Conservation (phyloP, 257 asterid genomes). For the Solanum rostratum region DNA sequence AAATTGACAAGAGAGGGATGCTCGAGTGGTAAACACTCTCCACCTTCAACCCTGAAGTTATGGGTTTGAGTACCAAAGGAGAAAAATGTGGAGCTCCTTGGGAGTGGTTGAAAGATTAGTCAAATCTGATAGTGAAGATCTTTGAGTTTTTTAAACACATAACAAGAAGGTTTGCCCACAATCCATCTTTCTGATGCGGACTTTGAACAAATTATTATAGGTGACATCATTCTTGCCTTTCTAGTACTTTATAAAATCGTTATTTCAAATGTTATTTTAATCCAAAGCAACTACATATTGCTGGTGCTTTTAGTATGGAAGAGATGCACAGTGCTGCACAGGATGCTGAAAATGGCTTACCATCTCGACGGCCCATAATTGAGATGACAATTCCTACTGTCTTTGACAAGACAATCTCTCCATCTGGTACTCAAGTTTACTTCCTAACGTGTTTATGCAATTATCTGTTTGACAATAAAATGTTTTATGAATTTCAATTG, state of each 20-base stretch:
- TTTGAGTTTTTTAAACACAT: background rate
- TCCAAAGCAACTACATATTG: background rate
- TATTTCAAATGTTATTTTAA: background rate
- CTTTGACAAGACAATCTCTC: constrained; percentile 80
- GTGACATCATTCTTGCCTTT: background rate
- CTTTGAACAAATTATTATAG: background rate
- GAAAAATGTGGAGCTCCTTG: background rate
- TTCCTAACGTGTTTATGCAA: background rate
- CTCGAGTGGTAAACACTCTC: background rate
- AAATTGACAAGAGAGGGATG: background rate
- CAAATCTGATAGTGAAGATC: background rate
- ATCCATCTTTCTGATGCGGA: background rate
- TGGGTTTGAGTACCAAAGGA: background rate
- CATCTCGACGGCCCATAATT: constrained; percentile 77
- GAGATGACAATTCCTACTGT: constrained; percentile 98
- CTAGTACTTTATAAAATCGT: background rate
- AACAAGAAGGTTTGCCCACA: background rate
- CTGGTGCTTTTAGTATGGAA: constrained; percentile 46
- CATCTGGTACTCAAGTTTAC: constrained; percentile 43
- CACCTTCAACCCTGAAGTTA: background rate
- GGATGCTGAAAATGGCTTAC: constrained; percentile 68
- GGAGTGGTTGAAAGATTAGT: background rate
- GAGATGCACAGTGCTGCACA: constrained; percentile 69
- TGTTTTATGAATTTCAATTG: background rate
- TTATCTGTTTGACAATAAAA: background rate